Evolutionary conservation across 2,329 filamentous ascomycete species (phyloP), one percentile per base, ranked within the genome.

Genomic region (Chaetomium strumarium): DNA sequence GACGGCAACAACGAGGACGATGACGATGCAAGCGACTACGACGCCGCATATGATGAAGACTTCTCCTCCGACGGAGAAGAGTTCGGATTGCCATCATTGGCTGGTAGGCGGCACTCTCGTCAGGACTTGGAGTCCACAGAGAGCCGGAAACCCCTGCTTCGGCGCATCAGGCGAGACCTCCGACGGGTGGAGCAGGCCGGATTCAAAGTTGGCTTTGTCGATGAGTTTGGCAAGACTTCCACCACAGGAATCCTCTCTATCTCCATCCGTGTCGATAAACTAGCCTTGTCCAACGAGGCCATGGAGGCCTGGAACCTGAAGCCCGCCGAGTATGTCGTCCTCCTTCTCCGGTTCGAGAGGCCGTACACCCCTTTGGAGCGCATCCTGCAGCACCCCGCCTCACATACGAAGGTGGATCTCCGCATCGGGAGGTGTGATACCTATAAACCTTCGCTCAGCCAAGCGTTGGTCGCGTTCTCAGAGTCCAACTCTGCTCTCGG

Each of bases 271-370:
- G 79, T 88, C 30, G 72, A 77, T 4, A 86, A 86, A 60, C 77
- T 96, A 1, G 83, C 79, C 0, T 79, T 96, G 12, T 85, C 88
- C 0, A 77, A 85, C 36, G 87, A 91, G 62, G 84, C 83, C 0
- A 79, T 89, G 67, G 77, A 85, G 62, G 87, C 90, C 1, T 96
- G 90, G 90, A 78, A 85, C 55, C 66, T 96, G 11, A 69, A 78
- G 13, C 69, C 75, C 0, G 68, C 74, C 0, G 84, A 90, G 33
- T 91, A 92, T 62, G 67, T 95, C 37, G 78, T 92, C 5, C 73
- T 95, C 5, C 72, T 96, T 19, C 77, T 93, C 40, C 78, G 78
- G 34, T 86, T 86, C 58, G 70, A 75, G 0, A 66, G 68, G n/a
- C 75, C 72, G 0, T 95, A 95, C 66, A 75, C 73, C 31, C 70